phyloP scores from a whole-genome alignment of 805 yeast species.

The Danielozyma ontarioensis region DNA sequence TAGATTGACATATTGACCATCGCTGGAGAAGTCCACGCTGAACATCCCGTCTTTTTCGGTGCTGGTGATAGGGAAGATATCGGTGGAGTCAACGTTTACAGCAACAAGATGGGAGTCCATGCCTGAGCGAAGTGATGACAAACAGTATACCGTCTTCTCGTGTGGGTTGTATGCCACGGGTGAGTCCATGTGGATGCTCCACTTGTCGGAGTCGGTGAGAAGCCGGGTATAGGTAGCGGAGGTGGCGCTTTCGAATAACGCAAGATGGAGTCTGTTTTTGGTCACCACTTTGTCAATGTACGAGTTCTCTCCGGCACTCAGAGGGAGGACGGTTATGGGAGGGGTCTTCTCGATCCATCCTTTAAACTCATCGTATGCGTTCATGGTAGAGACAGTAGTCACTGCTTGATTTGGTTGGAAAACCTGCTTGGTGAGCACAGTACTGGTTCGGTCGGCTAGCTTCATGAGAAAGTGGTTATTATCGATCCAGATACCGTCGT shows the following conservation, averaged over 20 bases:
- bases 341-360: constrained; percentile 21
- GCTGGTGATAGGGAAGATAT: constrained; percentile 5
- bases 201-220: constrained; percentile 4
- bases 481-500: constrained; percentile 18
- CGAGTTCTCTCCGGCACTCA: constrained; percentile 2
- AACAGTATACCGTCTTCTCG: constrained; percentile 11
- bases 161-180: constrained; percentile 11
- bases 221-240: constrained; percentile 9
- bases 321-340: constrained; percentile 8
- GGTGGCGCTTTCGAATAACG: constrained; percentile 12
- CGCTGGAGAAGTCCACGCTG: constrained; percentile 12
- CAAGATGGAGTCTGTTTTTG: constrained; percentile 11
- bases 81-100: constrained; percentile 2
- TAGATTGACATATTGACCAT: constrained; percentile 17
- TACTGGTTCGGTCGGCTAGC: constrained; percentile 17
- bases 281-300: constrained; percentile 20
- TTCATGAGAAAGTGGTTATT: constrained; percentile 10
- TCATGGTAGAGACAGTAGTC: constrained; percentile 2
- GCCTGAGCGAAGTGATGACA: constrained; percentile 10
- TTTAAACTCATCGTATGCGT: constrained; percentile 9
- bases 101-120: constrained; percentile 11
- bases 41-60: constrained; percentile 9
- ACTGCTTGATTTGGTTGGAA: constrained; percentile 6
- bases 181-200: constrained; percentile 12
- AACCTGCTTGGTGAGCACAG: constrained; percentile 9